Percentiles rank a stretch among this genome's conserved stretches.
Conservation (phyloP, 345 rosid genomes). For the Eucalyptus polybractea region DNA sequence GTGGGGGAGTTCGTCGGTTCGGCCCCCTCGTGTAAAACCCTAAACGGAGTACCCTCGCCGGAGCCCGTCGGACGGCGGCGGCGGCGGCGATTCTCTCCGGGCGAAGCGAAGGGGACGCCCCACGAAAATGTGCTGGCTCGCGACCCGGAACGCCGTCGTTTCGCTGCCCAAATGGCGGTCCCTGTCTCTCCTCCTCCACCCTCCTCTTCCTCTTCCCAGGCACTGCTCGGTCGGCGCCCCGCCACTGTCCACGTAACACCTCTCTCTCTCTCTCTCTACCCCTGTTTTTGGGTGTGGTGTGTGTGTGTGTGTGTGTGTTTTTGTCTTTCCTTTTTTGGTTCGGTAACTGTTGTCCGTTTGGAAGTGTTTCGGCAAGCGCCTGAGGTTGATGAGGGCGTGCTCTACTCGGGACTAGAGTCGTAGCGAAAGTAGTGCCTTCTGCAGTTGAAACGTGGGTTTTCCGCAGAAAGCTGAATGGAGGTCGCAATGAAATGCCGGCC, state of each 20-base stretch:
- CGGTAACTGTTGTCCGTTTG: background rate
- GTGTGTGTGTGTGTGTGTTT: background rate
- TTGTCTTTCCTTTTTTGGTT: background rate
- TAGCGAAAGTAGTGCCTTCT: background rate
- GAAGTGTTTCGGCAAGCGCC: background rate
- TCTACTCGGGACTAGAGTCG: background rate
- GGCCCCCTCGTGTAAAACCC: background rate
- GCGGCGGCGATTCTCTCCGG: background rate
- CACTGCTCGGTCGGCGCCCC: constrained; percentile 23
- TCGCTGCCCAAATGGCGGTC: constrained; percentile 56
- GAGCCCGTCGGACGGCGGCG: background rate
- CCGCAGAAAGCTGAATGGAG: background rate
- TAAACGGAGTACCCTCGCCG: background rate
- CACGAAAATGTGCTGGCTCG: constrained; percentile 48
- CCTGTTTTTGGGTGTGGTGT: background rate
- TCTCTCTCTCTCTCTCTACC: background rate
- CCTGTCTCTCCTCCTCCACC: constrained; percentile 32
- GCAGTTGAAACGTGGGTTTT: background rate
- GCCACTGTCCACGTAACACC: constrained; percentile 26
- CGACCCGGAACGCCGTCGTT: constrained; percentile 50
- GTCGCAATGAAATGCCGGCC: background rate
- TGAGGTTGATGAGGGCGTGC: background rate
- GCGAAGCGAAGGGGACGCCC: background rate
- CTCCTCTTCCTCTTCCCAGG: constrained; percentile 13
- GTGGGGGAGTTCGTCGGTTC: background rate